Conservation (phyloP, 345 rosid species). For the Citrus trifoliata region DNA sequence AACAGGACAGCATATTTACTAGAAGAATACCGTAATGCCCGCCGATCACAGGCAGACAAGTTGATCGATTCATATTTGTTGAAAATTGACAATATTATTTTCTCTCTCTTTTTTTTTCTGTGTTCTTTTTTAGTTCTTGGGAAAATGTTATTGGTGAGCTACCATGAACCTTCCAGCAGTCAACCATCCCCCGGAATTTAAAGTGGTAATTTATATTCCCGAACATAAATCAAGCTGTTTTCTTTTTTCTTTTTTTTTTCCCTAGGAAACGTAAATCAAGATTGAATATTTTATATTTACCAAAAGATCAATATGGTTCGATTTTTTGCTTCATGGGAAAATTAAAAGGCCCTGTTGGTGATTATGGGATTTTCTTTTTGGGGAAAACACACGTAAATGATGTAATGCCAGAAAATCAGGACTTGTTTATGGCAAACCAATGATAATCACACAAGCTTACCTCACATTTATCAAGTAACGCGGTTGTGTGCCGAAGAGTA, state of each 20-base stretch:
- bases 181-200: neutral
- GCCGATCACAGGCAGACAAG: neutral
- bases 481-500: neutral
- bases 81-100: neutral
- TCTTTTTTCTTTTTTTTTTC: too few species aligned
- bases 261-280: neutral
- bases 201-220: neutral
- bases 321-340: neutral
- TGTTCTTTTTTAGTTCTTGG: too few species aligned
- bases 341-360: neutral
- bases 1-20: neutral
- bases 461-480: constrained; percentile 10
- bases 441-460: neutral
- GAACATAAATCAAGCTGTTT: neutral
- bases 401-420: neutral
- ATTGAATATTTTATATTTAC: too few species aligned
- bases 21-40: neutral
- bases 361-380: too few species aligned
- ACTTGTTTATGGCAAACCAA: neutral
- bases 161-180: neutral
- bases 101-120: neutral
- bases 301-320: too few species aligned
- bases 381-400: neutral
- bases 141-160: neutral
- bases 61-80: neutral